These are phyloP conservation scores for Starmerella powellii DNA, from an alignment of 805 yeast genomes.

Conservation along the genomic window DNA sequence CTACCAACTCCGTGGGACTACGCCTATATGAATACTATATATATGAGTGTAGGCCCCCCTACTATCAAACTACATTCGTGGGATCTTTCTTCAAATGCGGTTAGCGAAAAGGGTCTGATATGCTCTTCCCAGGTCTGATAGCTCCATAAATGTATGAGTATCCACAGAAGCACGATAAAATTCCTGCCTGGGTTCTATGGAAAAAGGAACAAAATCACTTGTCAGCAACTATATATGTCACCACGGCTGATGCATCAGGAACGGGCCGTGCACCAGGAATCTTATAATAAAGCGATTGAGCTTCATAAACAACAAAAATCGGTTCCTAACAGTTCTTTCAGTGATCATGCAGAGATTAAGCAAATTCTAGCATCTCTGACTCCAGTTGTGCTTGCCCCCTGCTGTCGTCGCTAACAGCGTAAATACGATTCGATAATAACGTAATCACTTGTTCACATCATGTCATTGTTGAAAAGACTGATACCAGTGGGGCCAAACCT, in stretches of 20 bases:
- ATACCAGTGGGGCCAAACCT: conserved; percentile 22
- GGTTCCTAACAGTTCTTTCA: no score
- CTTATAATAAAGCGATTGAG: no score
- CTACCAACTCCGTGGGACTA: no score
- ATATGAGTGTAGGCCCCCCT: conserved; percentile 22
- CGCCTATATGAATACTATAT: no score
- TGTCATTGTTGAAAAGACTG: conserved; percentile 6
- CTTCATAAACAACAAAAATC: no score
- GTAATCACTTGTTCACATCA: neutral
- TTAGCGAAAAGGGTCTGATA: conserved; percentile 25
- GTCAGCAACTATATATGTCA: neutral
- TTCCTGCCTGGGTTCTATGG: neutral
- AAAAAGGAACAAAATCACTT: neutral
- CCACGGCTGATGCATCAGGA: no score
- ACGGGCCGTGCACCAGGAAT: no score
- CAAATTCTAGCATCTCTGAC: no score
- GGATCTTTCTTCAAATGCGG: conserved; percentile 19
- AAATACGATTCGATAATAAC: neutral
- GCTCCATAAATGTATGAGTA: neutral
- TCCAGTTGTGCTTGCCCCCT: no score
- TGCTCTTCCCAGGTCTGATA: conserved; percentile 15
- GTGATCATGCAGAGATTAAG: no score
- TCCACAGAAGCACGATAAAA: conserved; percentile 2
- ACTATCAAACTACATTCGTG: conserved; percentile 26
- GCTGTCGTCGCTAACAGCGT: no score